Conservation (phyloP, 2,329 filamentous ascomycete species). For the Leptographium flavum region DNA sequence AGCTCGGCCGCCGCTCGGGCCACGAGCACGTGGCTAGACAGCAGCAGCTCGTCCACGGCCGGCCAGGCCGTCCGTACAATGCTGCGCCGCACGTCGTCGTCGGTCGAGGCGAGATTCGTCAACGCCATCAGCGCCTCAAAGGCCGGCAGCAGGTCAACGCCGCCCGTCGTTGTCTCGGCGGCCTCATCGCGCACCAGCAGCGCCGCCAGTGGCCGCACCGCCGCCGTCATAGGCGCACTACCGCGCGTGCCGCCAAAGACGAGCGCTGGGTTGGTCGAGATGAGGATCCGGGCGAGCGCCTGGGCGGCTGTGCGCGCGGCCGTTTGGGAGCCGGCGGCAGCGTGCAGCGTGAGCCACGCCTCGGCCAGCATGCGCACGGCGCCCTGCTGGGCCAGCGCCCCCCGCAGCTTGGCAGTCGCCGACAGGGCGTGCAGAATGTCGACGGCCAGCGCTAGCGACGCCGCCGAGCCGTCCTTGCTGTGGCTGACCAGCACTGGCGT, state of each 20-base stretch:
- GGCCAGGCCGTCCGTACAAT: conserved; percentile 65
- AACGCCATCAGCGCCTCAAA: conserved; percentile 87
- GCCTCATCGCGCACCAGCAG: conserved; percentile 45
- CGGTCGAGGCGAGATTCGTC: conserved; percentile 78
- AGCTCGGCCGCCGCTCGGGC: conserved; percentile 77
- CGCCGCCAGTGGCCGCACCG: conserved; percentile 67
- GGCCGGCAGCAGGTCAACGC: conserved; percentile 67
- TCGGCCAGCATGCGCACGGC: conserved; percentile 72
- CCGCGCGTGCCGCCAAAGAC: conserved; percentile 61
- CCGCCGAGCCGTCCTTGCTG: conserved; percentile 56
- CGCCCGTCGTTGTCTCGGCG: conserved; percentile 30
- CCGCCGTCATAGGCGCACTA: conserved; percentile 59
- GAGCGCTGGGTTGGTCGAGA: conserved; percentile 71
- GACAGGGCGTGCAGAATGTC: conserved; percentile 68
- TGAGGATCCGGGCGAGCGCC: conserved; percentile 70
- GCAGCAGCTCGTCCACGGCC: conserved; percentile 68
- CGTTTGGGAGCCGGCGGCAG: conserved; percentile 24
- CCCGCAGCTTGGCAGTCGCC: conserved; percentile 57
- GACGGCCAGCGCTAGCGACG: conserved; percentile 57
- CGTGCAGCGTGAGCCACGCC: conserved; percentile 30
- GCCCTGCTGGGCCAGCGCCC: conserved; percentile 82
- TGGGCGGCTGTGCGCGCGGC: conserved; percentile 50
- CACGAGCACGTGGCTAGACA: conserved; percentile 61
- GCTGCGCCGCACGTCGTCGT: conserved; percentile 46
- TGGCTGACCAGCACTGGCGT: conserved; percentile 65